Evolutionary conservation across 805 yeast genomes (phyloP).

Genomic region (Sungouiella blattae): DNA sequence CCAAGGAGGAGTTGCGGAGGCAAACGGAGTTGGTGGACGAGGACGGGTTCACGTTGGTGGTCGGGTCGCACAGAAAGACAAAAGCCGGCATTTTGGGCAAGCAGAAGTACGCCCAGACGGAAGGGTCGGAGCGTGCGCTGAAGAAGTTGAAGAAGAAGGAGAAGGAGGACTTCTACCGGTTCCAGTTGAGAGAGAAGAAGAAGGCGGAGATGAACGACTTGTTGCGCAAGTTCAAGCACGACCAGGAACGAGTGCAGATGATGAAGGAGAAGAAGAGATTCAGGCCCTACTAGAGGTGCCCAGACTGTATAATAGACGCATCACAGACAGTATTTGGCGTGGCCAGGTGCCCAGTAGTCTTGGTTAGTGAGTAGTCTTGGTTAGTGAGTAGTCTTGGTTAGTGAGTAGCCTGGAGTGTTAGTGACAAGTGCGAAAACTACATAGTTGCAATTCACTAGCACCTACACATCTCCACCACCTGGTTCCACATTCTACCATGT

Average conservation of each 20-base stretch:
- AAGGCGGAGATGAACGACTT: slow-evolving; percentile 89
- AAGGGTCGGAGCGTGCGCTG: slow-evolving; percentile 33
- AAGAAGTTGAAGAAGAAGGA: slow-evolving; percentile 66
- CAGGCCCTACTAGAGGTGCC: slow-evolving; percentile 87
- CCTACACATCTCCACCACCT: no score
- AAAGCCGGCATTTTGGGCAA: slow-evolving; percentile 66
- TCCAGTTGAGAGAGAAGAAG: slow-evolving; percentile 92
- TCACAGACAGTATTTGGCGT: no score
- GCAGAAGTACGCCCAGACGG: slow-evolving; percentile 38
- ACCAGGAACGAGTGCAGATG: slow-evolving; percentile 76
- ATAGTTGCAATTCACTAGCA: no score
- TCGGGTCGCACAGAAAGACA: slow-evolving; percentile 80
- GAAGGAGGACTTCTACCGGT: slow-evolving; percentile 89
- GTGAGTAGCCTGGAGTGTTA: no score
- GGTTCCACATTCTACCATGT: no score
- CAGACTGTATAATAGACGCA: no score
- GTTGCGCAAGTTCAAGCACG: slow-evolving; percentile 78
- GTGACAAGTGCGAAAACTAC: no score
- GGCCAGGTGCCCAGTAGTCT: no score
- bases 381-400: no score
- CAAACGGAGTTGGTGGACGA: slow-evolving; percentile 74
- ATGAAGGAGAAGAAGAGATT: slow-evolving; percentile 82
- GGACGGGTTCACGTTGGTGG: slow-evolving; percentile 91
- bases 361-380: no score
- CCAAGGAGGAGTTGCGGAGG: slow-evolving; percentile 50